Percentiles rank a stretch among this genome's conserved stretches.
These are phyloP conservation scores for Eucalyptus marginata DNA, from an alignment of 345 rosid genomes.

Conservation along the genomic window DNA sequence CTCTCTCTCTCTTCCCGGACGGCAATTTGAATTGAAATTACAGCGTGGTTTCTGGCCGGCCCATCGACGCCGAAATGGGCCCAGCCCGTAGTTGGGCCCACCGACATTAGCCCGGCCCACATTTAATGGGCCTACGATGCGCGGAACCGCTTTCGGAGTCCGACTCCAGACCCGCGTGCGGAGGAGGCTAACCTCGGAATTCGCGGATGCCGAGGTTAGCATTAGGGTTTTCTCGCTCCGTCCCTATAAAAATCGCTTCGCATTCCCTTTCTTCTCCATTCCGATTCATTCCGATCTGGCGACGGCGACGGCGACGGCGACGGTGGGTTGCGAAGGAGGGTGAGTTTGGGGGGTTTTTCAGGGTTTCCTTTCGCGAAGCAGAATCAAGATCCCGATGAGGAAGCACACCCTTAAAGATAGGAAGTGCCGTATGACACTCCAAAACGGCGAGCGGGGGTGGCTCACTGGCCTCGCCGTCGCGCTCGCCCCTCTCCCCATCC, in stretches of 20 bases:
- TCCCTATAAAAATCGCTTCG: not conserved
- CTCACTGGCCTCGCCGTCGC: not conserved
- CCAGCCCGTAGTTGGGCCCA: not conserved
- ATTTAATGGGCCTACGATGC: not conserved
- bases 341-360: not conserved
- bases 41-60: not conserved
- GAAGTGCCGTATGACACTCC: slow-evolving; percentile 69
- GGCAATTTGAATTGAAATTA: not conserved
- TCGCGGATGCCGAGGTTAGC: not conserved
- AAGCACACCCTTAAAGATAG: slow-evolving; percentile 39
- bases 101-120: not conserved
- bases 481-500: not conserved
- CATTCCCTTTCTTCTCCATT: not conserved
- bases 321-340: not conserved
- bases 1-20: not conserved
- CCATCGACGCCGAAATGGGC: not conserved
- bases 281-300: not conserved
- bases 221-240: not conserved
- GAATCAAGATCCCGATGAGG: slow-evolving; percentile 21
- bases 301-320: not conserved
- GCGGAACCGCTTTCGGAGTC: not conserved
- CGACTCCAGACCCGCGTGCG: not conserved
- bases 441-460: slow-evolving; percentile 1
- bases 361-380: not conserved
- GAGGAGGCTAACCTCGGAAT: not conserved